These are phyloP conservation scores for Ophiostoma himal-ulmi DNA, from an alignment of 2,329 filamentous ascomycete genomes.

Conservation along the genomic window DNA sequence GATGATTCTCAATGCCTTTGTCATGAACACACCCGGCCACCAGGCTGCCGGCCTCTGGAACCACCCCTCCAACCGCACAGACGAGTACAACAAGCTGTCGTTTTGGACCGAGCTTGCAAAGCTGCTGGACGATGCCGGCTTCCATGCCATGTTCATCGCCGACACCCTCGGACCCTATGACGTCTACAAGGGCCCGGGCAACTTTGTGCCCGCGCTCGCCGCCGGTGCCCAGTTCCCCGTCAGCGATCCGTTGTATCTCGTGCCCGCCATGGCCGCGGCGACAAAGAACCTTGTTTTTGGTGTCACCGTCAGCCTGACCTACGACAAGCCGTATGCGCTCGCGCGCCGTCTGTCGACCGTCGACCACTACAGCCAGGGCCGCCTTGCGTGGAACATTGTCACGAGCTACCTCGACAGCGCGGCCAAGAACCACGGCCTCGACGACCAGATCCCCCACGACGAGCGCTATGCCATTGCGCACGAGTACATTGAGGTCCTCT, in stretches of 20 bases:
- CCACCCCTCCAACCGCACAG: slow-evolving; percentile 23
- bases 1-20: slow-evolving; percentile 41
- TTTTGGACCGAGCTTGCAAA: slow-evolving; percentile 24
- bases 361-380: slow-evolving; percentile 22
- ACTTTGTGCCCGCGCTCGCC: slow-evolving; percentile 20
- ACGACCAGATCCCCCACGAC: slow-evolving; percentile 25
- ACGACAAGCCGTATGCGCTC: slow-evolving; percentile 19
- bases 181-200: slow-evolving; percentile 24
- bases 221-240: slow-evolving; percentile 25
- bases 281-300: slow-evolving; percentile 22
- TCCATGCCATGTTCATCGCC: slow-evolving; percentile 25
- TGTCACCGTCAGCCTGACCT: slow-evolving; percentile 20
- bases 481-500: slow-evolving; percentile 27
- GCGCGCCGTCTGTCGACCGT: slow-evolving; percentile 21
- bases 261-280: slow-evolving; percentile 21
- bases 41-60: slow-evolving; percentile 24
- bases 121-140: slow-evolving; percentile 23
- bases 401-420: slow-evolving; percentile 26
- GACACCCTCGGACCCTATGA: slow-evolving; percentile 25
- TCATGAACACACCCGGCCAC: slow-evolving; percentile 28
- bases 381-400: slow-evolving; percentile 27
- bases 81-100: slow-evolving; percentile 22
- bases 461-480: slow-evolving; percentile 28
- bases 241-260: slow-evolving; percentile 18
- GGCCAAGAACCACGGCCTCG: slow-evolving; percentile 23